Conservation (phyloP, 2,329 filamentous ascomycete genomes). For the Neonectria neomacrospora region DNA sequence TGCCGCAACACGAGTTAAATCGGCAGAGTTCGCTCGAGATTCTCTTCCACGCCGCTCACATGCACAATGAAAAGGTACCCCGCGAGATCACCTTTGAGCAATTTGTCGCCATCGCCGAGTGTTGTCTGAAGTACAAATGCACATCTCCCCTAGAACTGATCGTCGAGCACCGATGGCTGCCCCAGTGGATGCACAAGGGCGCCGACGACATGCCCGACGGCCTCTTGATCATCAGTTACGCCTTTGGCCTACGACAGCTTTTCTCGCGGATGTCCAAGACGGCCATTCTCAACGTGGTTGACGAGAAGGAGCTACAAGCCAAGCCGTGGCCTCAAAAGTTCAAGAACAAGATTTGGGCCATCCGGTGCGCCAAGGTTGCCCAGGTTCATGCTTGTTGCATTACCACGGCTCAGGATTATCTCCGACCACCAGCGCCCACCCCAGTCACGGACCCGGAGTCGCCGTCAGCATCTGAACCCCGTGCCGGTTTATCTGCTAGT, state of each 20-base stretch:
- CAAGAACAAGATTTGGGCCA: constrained; percentile 60
- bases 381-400: constrained; percentile 61
- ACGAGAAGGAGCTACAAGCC: constrained; percentile 55
- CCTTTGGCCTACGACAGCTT: constrained; percentile 60
- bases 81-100: constrained; percentile 58
- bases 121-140: constrained; percentile 61
- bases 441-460: constrained; percentile 29
- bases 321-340: constrained; percentile 61
- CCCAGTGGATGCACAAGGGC: constrained; percentile 61
- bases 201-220: constrained; percentile 62
- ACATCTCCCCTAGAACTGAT: constrained; percentile 62
- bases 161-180: constrained; percentile 64
- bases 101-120: constrained; percentile 64
- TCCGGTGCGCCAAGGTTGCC: constrained; percentile 61
- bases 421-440: constrained; percentile 46
- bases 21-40: constrained; percentile 55
- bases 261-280: constrained; percentile 63
- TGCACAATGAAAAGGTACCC: constrained; percentile 59
- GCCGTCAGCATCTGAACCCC: constrained; percentile 35
- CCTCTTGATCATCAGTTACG: constrained; percentile 63
- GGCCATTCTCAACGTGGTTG: constrained; percentile 58
- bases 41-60: constrained; percentile 63
- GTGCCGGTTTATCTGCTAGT: constrained; percentile 33
- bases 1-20: constrained; percentile 63
- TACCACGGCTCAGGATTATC: constrained; percentile 58